phyloP scores from a whole-genome alignment of 1,284 basidiomycete species.

The Ceratobasidium sp. region DNA sequence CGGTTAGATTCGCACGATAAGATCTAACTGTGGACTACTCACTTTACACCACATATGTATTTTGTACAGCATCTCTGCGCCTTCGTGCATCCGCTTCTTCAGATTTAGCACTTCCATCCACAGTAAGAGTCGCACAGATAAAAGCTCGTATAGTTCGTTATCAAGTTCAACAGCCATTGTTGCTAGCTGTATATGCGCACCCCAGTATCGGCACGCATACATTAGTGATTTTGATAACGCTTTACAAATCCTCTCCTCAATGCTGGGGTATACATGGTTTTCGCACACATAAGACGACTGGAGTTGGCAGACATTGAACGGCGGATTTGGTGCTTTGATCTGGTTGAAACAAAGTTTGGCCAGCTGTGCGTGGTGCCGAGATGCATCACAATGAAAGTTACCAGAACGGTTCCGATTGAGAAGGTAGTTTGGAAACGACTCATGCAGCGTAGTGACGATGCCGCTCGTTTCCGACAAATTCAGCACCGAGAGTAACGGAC shows the following conservation, averaged over 20 bases:
- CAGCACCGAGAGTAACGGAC: background rate
- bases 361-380: background rate
- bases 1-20: background rate
- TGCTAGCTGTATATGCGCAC: background rate
- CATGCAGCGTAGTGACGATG: background rate
- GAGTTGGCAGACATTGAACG: background rate
- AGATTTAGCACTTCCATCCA: conserved; percentile 24
- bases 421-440: background rate
- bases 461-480: background rate
- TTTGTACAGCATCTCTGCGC: background rate
- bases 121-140: background rate
- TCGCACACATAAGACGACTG: background rate
- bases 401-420: background rate
- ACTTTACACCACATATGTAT: background rate
- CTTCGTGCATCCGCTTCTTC: background rate
- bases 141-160: background rate
- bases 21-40: background rate
- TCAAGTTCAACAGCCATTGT: background rate
- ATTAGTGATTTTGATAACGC: background rate
- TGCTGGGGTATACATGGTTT: background rate
- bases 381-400: background rate
- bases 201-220: conserved; percentile 2
- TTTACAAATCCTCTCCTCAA: background rate
- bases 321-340: background rate
- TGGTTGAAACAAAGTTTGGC: background rate